Evolutionary conservation across 2,329 filamentous ascomycete genomes (phyloP).

Genomic region (Rhynchosporium agropyri): DNA sequence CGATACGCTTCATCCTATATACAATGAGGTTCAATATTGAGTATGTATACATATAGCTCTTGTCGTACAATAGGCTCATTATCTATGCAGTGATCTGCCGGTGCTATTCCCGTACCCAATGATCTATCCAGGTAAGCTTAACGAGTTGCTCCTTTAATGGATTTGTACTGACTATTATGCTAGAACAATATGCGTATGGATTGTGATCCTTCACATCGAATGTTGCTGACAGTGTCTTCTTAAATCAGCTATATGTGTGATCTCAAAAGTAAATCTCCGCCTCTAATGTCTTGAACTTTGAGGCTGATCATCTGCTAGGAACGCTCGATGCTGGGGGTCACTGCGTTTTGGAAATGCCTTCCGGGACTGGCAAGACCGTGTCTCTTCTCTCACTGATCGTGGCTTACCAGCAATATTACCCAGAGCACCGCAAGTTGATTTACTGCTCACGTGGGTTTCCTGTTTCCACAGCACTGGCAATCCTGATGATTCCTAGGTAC

Average conservation of each 20-base stretch:
- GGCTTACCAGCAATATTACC: conserved; percentile 92
- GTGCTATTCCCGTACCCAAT: conserved; percentile 75
- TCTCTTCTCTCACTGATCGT: conserved; percentile 93
- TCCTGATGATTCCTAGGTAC: conserved; percentile 58
- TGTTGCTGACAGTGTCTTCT: conserved; percentile 25
- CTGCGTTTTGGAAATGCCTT: conserved; percentile 98
- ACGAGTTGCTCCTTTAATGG: conserved; percentile 5
- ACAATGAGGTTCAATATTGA: conserved; percentile 82
- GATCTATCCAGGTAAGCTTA: conserved; percentile 61
- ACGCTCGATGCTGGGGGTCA: conserved; percentile 94
- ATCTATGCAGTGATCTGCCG: conserved; percentile 58
- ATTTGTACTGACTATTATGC: conserved; percentile 46
- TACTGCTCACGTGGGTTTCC: conserved; percentile 80
- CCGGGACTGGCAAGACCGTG: conserved; percentile 96
- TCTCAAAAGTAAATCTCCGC: conserved; percentile 60
- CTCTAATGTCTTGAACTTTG: not conserved
- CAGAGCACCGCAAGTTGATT: conserved; percentile 92
- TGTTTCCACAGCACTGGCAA: no score
- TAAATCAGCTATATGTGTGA: conserved; percentile 73
- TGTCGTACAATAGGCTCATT: conserved; percentile 29
- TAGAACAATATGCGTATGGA: conserved; percentile 67
- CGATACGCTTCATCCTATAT: not conserved
- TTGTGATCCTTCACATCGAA: not conserved
- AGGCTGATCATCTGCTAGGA: conserved; percentile 43
- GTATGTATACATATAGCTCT: conserved; percentile 46